phyloP scores from a whole-genome alignment of 805 yeast genomes.

The Saccharomyces eubayanus region DNA sequence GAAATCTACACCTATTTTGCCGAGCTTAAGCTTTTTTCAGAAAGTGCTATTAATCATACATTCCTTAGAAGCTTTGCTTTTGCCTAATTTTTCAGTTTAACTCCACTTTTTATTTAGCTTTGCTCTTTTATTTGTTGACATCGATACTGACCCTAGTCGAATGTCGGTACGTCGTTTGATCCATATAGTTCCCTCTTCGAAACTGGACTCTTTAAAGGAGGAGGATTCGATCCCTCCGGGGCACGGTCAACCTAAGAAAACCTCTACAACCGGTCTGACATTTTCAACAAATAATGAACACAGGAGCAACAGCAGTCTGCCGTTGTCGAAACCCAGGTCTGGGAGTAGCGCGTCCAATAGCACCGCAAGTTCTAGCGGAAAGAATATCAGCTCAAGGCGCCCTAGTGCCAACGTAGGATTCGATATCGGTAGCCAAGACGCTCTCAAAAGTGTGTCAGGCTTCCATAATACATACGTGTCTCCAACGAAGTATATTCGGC shows the following conservation, averaged over 20 bases:
- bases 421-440: not conserved
- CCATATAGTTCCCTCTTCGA: not conserved
- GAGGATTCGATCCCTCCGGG: not conserved
- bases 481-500: conserved; percentile 10
- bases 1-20: not conserved
- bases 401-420: not conserved
- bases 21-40: not conserved
- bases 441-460: not conserved
- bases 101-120: not conserved
- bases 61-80: not conserved
- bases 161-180: not conserved
- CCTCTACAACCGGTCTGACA: not conserved
- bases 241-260: not conserved
- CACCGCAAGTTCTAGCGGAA: not conserved
- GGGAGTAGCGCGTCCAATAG: not conserved
- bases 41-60: not conserved
- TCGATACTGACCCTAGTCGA: not conserved
- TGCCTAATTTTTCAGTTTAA: not conserved
- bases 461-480: not conserved
- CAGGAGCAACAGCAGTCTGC: not conserved
- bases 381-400: not conserved
- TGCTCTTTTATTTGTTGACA: not conserved
- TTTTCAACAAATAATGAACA: not conserved
- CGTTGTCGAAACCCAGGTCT: not conserved
- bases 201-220: not conserved